Percentiles rank a stretch among this genome's conserved stretches.
These are phyloP conservation scores for Penicillium sp. DNA, from an alignment of 2,329 filamentous ascomycete species.

Conservation along the genomic window DNA sequence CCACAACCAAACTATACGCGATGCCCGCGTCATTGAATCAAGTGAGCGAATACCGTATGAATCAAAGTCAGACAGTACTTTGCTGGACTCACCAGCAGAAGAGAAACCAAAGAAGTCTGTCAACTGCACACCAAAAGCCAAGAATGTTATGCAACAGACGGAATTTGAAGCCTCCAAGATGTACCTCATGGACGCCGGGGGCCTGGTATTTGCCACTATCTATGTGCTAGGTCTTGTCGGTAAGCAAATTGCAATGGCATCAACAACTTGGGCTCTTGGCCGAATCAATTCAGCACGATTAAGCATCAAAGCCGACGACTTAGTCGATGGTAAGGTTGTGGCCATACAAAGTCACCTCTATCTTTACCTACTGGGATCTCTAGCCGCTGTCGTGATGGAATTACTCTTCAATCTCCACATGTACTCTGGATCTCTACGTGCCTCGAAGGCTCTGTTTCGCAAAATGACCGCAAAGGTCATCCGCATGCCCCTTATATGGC, in stretches of 20 bases:
- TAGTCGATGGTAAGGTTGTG: background rate
- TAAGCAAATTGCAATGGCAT: background rate
- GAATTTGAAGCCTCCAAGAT: background rate
- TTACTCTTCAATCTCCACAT: background rate
- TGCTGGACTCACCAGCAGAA: background rate
- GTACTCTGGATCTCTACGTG: background rate
- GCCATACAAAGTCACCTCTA: background rate
- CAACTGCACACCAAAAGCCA: background rate
- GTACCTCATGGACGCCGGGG: background rate
- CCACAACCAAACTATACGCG: background rate
- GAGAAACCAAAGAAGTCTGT: background rate
- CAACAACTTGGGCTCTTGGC: background rate
- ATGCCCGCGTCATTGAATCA: background rate
- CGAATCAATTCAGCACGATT: background rate
- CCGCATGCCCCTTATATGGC: background rate
- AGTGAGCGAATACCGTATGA: background rate
- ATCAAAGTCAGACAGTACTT: background rate
- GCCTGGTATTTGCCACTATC: background rate
- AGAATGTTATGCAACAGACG: background rate
- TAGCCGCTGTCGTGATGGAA: background rate
- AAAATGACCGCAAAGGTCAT: background rate
- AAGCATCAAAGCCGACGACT: background rate
- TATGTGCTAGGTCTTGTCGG: background rate
- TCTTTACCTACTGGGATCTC: background rate
- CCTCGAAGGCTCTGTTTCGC: background rate